These are phyloP conservation scores for Cystobasidium pallidum DNA, from an alignment of 1,284 basidiomycete genomes.

Conservation along the genomic window DNA sequence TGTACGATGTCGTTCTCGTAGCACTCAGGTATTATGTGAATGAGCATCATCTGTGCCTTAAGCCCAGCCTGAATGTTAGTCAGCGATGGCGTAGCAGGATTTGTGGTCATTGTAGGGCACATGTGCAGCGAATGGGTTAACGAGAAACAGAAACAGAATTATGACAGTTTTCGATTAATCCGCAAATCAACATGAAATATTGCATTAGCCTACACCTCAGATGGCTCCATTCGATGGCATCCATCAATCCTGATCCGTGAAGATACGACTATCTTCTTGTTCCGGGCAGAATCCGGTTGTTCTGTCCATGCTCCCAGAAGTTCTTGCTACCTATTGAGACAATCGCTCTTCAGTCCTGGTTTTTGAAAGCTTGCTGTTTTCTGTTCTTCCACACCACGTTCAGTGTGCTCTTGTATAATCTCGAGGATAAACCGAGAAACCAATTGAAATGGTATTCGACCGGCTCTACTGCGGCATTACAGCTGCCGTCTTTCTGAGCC, in stretches of 20 bases:
- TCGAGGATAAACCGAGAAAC: background rate
- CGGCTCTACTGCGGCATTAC: too few relatives aligned
- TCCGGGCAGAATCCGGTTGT: background rate
- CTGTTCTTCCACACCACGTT: background rate
- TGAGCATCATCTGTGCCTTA: conserved; percentile 4
- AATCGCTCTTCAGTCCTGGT: background rate
- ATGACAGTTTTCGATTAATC: too few relatives aligned
- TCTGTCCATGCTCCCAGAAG: background rate
- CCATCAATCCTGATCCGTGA: background rate
- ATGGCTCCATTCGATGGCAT: conserved; percentile 1
- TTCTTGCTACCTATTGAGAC: background rate
- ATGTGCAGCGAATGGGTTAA: background rate
- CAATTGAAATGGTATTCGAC: too few relatives aligned
- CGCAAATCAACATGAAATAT: too few relatives aligned
- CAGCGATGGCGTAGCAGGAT: background rate
- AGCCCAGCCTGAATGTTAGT: conserved; percentile 8
- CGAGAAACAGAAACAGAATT: too few relatives aligned
- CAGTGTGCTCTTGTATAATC: background rate
- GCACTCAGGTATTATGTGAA: background rate
- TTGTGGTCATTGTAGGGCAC: background rate
- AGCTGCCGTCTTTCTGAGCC: too few relatives aligned
- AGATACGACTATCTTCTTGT: background rate
- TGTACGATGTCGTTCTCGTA: too few relatives aligned
- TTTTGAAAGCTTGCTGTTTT: background rate
- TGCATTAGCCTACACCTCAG: too few relatives aligned